Percentiles rank a stretch among this genome's conserved stretches.
phyloP scores from a whole-genome alignment of 2,329 filamentous ascomycete genomes.

The Claviceps capensis region DNA sequence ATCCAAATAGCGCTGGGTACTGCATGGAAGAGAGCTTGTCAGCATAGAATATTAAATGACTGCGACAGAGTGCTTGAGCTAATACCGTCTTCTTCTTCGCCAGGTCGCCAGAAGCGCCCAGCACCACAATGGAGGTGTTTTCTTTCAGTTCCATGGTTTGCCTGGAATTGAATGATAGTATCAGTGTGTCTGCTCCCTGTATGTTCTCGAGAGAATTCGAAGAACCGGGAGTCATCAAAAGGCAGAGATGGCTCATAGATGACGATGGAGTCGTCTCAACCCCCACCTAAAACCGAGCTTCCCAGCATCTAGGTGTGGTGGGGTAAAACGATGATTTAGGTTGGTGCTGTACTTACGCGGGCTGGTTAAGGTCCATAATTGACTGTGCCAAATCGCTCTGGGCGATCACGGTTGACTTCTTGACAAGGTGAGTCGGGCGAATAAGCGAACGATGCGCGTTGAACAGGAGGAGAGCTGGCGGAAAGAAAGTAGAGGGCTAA shows the following conservation, averaged over 20 bases:
- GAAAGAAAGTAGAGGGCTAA: not conserved
- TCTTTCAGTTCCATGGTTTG: conserved; percentile 94
- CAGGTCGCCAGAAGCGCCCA: conserved; percentile 92
- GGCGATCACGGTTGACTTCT: not conserved
- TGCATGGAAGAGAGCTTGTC: conserved; percentile 23
- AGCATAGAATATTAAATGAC: conserved; percentile 6
- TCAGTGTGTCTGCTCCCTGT: conserved; percentile 4
- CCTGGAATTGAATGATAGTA: conserved; percentile 9
- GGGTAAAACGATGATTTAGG: conserved; percentile 2
- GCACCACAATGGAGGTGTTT: conserved; percentile 91
- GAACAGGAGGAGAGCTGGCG: not conserved
- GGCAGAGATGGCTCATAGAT: conserved; percentile 1
- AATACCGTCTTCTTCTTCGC: conserved; percentile 99
- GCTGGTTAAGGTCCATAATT: conserved; percentile 8
- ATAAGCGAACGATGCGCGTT: not conserved
- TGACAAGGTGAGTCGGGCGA: not conserved
- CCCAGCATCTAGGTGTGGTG: conserved; percentile 4
- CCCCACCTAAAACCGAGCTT: conserved; percentile 6
- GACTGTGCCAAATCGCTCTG: conserved; percentile 6
- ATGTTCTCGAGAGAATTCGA: not conserved
- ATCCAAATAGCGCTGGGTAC: conserved; percentile 94
- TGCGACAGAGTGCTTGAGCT: conserved; percentile 3
- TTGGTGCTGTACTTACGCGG: conserved; percentile 6
- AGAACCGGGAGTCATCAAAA: not conserved
- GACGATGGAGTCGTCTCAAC: not conserved